Conservation (phyloP, 345 rosid species). For the Eutrema japonicum region DNA sequence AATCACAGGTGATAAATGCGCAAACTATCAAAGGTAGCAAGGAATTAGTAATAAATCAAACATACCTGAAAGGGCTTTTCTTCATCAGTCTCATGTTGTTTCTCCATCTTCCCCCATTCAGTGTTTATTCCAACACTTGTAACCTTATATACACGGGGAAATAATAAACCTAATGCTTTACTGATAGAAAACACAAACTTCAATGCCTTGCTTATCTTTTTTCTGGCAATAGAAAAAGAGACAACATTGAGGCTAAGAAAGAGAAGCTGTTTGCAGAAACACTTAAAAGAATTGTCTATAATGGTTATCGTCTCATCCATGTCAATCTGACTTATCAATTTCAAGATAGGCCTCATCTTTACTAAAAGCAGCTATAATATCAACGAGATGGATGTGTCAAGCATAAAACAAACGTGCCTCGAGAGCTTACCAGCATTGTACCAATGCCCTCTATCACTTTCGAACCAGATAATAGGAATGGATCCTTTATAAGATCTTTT, state of each 20-base stretch:
- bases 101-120: slow-evolving; percentile 87
- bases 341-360: too few species aligned
- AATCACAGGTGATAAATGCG: slow-evolving; percentile 19
- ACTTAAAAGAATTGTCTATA: too few species aligned
- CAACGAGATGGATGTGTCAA: neutral
- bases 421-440: slow-evolving; percentile 75
- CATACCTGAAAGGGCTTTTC: slow-evolving; percentile 92
- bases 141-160: slow-evolving; percentile 53
- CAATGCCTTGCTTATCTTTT: too few species aligned
- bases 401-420: neutral
- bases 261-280: too few species aligned
- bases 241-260: too few species aligned
- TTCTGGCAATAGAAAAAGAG: too few species aligned
- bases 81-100: slow-evolving; percentile 73
- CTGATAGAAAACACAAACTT: too few species aligned
- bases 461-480: slow-evolving; percentile 86
- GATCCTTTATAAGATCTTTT: slow-evolving; percentile 63
- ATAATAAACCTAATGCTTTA: neutral
- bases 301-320: neutral
- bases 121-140: slow-evolving; percentile 96
- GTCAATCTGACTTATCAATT: neutral
- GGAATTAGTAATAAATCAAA: slow-evolving; percentile 15
- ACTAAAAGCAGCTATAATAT: neutral
- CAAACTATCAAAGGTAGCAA: slow-evolving; percentile 21
- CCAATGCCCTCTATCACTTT: slow-evolving; percentile 93